Evolutionary conservation across 768 basidiomycete genomes (phyloP).

Genomic region (Phaeotremella fagi): DNA sequence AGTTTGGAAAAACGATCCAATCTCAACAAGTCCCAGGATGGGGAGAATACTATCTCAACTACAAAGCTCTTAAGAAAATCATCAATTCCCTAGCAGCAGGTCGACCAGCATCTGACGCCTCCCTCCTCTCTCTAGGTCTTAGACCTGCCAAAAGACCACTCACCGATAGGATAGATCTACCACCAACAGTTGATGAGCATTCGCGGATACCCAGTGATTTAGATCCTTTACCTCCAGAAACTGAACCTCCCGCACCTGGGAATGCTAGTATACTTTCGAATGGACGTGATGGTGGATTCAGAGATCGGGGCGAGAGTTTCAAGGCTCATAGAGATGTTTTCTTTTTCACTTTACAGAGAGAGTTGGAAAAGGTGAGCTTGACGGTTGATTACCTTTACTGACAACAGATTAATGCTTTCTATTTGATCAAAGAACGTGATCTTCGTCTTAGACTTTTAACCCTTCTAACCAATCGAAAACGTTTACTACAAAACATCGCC

Average conservation of each 20-base stretch:
- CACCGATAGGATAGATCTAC: slow-evolving; percentile 19
- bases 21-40: slow-evolving; percentile 95
- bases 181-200: neutral
- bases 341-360: slow-evolving; percentile 97
- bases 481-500: slow-evolving; percentile 52
- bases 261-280: neutral
- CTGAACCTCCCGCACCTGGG: slow-evolving; percentile 37
- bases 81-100: slow-evolving; percentile 90
- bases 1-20: slow-evolving; percentile 99
- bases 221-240: slow-evolving; percentile 40
- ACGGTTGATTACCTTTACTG: slow-evolving; percentile 1
- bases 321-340: slow-evolving; percentile 95
- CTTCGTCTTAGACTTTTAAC: slow-evolving; percentile 87
- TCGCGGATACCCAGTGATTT: slow-evolving; percentile 18
- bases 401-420: slow-evolving; percentile 89
- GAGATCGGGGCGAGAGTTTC: slow-evolving; percentile 74
- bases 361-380: slow-evolving; percentile 80
- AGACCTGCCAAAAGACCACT: slow-evolving; percentile 60
- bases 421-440: slow-evolving; percentile 94
- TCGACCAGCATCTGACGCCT: slow-evolving; percentile 83
- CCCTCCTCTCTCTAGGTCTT: slow-evolving; percentile 73
- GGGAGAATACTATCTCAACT: slow-evolving; percentile 92
- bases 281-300: slow-evolving; percentile 26
- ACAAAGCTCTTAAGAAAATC: slow-evolving; percentile 73
- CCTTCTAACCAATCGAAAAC: slow-evolving; percentile 82